A percentile compares a stretch with the other conserved stretches of the same genome.
These are phyloP conservation scores for Chlorencoelia australis DNA, from an alignment of 2,329 filamentous ascomycete species.

Conservation along the genomic window DNA sequence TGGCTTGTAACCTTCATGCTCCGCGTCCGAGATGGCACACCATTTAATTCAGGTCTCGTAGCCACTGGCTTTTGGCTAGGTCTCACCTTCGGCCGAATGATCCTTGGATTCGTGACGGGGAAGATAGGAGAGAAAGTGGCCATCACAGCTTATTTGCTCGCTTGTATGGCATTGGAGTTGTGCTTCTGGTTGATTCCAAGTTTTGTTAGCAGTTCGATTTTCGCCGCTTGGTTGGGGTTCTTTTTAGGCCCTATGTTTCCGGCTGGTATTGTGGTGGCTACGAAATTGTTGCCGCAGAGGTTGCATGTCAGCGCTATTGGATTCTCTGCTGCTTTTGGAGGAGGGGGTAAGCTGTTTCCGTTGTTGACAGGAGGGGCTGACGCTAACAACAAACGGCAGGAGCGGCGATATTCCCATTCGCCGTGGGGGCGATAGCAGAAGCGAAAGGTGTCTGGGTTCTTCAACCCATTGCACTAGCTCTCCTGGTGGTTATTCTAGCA, in stretches of 20 bases:
- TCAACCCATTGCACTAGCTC: slow-evolving; percentile 44
- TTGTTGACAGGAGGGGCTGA: too few relatives aligned
- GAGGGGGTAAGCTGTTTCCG: slow-evolving; percentile 30
- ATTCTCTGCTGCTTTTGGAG: slow-evolving; percentile 70
- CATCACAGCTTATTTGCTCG: slow-evolving; percentile 51
- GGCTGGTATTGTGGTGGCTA: slow-evolving; percentile 61
- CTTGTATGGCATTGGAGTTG: slow-evolving; percentile 55
- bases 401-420: slow-evolving; percentile 56
- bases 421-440: slow-evolving; percentile 56
- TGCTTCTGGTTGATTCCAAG: slow-evolving; percentile 74
- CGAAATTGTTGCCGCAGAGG: slow-evolving; percentile 62
- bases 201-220: slow-evolving; percentile 63
- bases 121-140: slow-evolving; percentile 62
- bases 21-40: slow-evolving; percentile 56
- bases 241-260: slow-evolving; percentile 75
- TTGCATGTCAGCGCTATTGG: slow-evolving; percentile 72
- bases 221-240: slow-evolving; percentile 64
- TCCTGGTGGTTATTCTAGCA: slow-evolving; percentile 36
- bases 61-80: slow-evolving; percentile 81
- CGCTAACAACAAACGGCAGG: too few relatives aligned
- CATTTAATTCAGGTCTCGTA: slow-evolving; percentile 66
- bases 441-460: slow-evolving; percentile 45
- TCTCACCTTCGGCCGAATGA: slow-evolving; percentile 62
- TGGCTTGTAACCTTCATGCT: slow-evolving; percentile 87
- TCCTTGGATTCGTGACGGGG: slow-evolving; percentile 70